Evolutionary conservation across 164 flowering plant species (phyloP), one percentile per base, ranked within the genome.

Genomic region (Tetracentron sinense): DNA sequence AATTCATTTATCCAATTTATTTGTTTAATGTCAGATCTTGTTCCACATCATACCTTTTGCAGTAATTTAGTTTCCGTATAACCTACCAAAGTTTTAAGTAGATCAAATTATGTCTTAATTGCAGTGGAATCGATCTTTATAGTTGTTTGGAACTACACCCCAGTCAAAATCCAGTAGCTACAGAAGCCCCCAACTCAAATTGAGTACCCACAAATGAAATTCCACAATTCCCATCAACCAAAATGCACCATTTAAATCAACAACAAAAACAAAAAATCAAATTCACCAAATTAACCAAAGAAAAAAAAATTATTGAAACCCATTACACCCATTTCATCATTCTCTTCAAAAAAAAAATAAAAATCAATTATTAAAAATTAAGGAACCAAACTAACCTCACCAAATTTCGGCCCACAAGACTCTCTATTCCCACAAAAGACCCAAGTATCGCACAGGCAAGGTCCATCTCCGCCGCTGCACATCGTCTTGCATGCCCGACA

Each of bases 371-470:
- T 51, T 20, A 11, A 54, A 35, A 56, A 63, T n/a, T 42, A 25
- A 49, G 26, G 26, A 65, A 69, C 23, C 51, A 30, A 47, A 60
- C 79, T 69, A 33, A 90, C 98, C 88, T 92, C 92, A 30, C 98
- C 96, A 56, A 83, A 92, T 70, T 83, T 77, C 0, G 79, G 49
- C 4, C 96, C 96, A 63, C 98, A 92, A 61, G 81, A 59, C 58
- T 80, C 69, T 57, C 54, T 76, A 64, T 84, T 77, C 25, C 93
- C 96, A 47, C 98, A 92, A 70, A 86, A 92, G 21, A 94, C 99
- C 99, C 99, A 94, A 0, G 90, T 60, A 80, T 94, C 90, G 56
- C 99, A 94, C 74, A 88, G 77, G 69, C 97, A 92, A 26, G 89
- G 89, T 38, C 96, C 96, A 58, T 78, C 88, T 28, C 67, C 72